Evolutionary conservation across 1,284 basidiomycete genomes (phyloP).

Genomic region (Leucoagaricus sp.): DNA sequence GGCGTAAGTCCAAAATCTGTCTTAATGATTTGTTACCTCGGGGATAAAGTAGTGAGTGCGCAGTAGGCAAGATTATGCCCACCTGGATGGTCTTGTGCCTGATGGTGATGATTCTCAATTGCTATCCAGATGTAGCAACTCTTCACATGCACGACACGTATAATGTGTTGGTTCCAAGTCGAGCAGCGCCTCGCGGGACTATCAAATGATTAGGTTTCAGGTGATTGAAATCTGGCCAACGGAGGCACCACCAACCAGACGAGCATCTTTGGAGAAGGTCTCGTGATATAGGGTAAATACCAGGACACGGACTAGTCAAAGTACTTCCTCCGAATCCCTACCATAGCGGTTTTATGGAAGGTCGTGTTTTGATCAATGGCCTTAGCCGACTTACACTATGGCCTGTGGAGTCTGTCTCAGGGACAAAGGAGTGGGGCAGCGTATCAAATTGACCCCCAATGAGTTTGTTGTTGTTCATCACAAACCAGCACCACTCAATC

Average conservation of each 20-base stretch:
- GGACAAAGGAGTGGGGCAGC: too few species aligned
- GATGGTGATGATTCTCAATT: background rate
- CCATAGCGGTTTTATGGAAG: too few species aligned
- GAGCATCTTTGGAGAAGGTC: too few species aligned
- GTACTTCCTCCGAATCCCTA: too few species aligned
- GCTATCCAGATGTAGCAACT: background rate
- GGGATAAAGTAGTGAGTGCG: background rate
- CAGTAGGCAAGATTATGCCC: background rate
- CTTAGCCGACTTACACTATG: too few species aligned
- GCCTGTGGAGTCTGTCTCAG: too few species aligned
- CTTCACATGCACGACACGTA: background rate
- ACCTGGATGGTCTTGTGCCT: background rate
- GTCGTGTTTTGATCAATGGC: too few species aligned
- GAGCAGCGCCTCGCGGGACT: background rate
- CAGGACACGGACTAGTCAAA: too few species aligned
- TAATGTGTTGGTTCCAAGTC: background rate
- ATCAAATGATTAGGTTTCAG: background rate
- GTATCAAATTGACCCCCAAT: too few species aligned
- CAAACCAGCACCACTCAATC: too few species aligned
- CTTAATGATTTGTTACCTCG: constrained; percentile 1
- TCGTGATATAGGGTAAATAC: too few species aligned
- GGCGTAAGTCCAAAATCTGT: constrained; percentile 11
- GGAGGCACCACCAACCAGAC: background rate
- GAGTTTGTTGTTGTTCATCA: too few species aligned
- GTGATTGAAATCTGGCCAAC: background rate